Evolutionary conservation across 306 rosid species (phyloP).

Genomic region (Nissolia schottii): DNA sequence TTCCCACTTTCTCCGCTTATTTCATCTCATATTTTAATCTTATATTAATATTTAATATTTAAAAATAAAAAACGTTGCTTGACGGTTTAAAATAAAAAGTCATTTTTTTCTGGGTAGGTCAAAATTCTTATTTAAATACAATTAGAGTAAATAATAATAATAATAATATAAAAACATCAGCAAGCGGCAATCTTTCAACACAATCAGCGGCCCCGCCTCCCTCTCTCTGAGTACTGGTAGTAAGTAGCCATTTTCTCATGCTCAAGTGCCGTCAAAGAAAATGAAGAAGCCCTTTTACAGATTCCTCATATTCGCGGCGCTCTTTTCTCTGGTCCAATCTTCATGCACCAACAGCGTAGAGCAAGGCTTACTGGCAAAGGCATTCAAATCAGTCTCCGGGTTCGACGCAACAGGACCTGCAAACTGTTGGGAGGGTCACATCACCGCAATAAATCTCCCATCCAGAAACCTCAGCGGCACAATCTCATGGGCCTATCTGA

Average conservation of each 20-base stretch:
- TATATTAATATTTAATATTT: no score
- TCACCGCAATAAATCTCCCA: slow-evolving; percentile 42
- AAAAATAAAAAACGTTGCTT: no score
- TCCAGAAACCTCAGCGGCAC: slow-evolving; percentile 62
- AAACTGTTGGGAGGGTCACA: slow-evolving; percentile 42
- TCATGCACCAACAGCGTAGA: slow-evolving; percentile 57
- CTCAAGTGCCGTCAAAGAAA: background rate
- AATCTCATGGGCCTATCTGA: slow-evolving; percentile 58
- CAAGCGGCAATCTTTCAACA: slow-evolving; percentile 29
- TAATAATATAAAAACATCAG: background rate
- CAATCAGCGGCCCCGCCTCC: slow-evolving; percentile 18
- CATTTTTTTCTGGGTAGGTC: no score
- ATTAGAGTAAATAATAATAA: background rate
- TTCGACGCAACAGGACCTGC: slow-evolving; percentile 35
- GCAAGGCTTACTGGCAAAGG: slow-evolving; percentile 36
- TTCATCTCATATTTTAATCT: no score
- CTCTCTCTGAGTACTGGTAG: no score
- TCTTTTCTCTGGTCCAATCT: slow-evolving; percentile 36
- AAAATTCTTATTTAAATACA: no score
- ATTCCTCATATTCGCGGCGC: slow-evolving; percentile 34
- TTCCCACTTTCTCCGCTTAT: no score
- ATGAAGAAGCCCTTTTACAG: slow-evolving; percentile 49
- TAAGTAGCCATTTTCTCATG: background rate
- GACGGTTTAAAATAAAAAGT: no score
- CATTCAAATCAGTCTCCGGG: slow-evolving; percentile 65